Conservation (phyloP, 2,329 filamentous ascomycete species). For the Neodidymelliopsis sp. region DNA sequence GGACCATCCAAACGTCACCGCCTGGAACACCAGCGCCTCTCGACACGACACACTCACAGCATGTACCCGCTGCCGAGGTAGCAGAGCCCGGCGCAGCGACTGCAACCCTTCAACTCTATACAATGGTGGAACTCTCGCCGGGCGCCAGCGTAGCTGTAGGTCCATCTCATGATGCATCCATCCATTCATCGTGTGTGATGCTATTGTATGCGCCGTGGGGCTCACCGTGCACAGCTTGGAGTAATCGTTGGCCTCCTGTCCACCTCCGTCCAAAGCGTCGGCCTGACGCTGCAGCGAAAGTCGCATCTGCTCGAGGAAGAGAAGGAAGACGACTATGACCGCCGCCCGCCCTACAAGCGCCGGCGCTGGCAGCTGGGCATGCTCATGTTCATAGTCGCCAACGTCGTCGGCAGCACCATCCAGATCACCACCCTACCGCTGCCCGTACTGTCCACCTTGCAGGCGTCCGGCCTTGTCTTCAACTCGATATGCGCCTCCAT, state of each 20-base stretch:
- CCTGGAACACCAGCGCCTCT: conserved; percentile 15
- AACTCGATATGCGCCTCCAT: conserved; percentile 97
- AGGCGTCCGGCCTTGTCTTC: conserved; percentile 92
- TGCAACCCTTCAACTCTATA: conserved; percentile 15
- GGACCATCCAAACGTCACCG: conserved; percentile 24
- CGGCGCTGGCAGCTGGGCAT: conserved; percentile 96
- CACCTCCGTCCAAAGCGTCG: conserved; percentile 92
- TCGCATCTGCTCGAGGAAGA: conserved; percentile 98
- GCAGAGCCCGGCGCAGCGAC: conserved; percentile 33
- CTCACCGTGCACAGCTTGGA: conserved; percentile 69
- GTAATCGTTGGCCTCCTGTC: conserved; percentile 92
- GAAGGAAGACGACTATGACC: conserved; percentile 78
- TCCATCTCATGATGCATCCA: conserved; percentile 16
- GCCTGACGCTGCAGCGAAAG: conserved; percentile 94
- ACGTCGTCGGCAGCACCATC: conserved; percentile 92
- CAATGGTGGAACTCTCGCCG: conserved; percentile 53
- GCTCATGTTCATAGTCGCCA: conserved; percentile 95
- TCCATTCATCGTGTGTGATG: too few relatives aligned
- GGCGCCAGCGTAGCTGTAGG: conserved; percentile 53
- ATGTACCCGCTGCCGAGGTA: conserved; percentile 45
- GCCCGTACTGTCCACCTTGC: conserved; percentile 91
- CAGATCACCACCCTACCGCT: conserved; percentile 96
- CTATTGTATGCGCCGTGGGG: conserved; percentile 2
- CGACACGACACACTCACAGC: conserved; percentile 20
- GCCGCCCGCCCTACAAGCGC: conserved; percentile 86